phyloP scores from a whole-genome alignment of 305 asterid species.

The Fraxinus angustifolia region DNA sequence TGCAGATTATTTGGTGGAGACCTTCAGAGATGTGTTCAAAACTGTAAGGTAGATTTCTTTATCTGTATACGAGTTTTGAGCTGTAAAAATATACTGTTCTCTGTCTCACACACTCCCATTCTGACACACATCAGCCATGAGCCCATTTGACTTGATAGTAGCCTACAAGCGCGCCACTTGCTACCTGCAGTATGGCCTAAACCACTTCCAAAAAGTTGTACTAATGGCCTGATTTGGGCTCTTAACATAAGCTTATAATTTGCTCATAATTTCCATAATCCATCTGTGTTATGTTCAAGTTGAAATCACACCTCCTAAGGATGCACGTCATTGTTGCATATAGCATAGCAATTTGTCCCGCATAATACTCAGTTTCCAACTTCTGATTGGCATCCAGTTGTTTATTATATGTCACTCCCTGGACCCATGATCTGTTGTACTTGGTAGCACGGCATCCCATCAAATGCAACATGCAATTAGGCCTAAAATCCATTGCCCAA shows the following conservation, averaged over 20 bases:
- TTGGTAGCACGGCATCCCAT: background rate
- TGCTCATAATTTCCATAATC: background rate
- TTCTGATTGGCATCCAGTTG: background rate
- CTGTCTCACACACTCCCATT: background rate
- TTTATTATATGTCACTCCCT: background rate
- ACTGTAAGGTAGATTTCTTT: conserved; percentile 55
- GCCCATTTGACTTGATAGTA: background rate
- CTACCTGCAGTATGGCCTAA: background rate
- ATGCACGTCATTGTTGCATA: background rate
- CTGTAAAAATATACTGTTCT: background rate
- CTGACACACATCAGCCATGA: background rate
- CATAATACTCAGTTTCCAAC: background rate
- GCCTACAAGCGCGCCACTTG: background rate
- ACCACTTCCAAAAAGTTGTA: background rate
- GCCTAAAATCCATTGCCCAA: background rate
- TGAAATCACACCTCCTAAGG: background rate
- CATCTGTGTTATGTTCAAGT: background rate
- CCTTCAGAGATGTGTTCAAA: conserved; percentile 59
- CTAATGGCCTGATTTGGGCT: background rate
- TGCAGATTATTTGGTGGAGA: conserved; percentile 81
- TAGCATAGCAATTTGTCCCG: background rate
- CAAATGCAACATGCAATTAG: background rate
- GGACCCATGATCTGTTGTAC: background rate
- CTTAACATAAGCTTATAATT: background rate
- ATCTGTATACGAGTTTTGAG: background rate